Conservation (phyloP, 2,329 filamentous ascomycete species). For the Chaetomiaceae sp. region DNA sequence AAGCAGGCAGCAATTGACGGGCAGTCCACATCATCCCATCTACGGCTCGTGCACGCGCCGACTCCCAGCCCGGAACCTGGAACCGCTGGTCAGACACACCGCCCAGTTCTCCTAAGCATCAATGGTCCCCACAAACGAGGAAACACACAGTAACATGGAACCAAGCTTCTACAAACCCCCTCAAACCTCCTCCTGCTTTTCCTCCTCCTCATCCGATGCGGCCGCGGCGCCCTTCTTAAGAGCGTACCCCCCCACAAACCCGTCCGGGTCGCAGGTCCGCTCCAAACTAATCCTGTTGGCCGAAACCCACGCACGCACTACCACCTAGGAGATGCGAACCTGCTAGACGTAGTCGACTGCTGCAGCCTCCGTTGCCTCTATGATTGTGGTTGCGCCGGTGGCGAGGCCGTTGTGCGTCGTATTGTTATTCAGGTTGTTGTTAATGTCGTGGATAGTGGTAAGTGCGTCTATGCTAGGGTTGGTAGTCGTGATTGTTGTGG, state of each 20-base stretch:
- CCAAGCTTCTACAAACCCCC: too few species aligned
- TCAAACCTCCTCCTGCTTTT: too few species aligned
- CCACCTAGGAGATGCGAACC: slow-evolving; percentile 48
- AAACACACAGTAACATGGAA: too few species aligned
- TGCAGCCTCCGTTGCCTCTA: background rate
- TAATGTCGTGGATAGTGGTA: slow-evolving; percentile 9
- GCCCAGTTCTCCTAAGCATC: too few species aligned
- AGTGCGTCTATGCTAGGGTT: background rate
- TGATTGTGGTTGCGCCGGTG: background rate
- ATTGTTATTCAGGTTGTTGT: too few species aligned
- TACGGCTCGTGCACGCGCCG: too few species aligned
- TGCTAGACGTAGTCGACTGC: slow-evolving; percentile 31
- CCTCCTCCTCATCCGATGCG: slow-evolving; percentile 34
- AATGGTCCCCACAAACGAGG: too few species aligned
- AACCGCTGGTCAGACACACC: too few species aligned
- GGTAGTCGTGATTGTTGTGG: background rate
- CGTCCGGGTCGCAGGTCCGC: slow-evolving; percentile 63
- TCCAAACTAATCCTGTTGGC: slow-evolving; percentile 56
- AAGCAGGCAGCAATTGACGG: too few species aligned
- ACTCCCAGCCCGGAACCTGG: too few species aligned
- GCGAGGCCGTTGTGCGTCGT: too few species aligned
- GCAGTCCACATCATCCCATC: too few species aligned
- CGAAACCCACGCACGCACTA: slow-evolving; percentile 60
- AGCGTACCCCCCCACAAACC: slow-evolving; percentile 65
- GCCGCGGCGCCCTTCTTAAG: slow-evolving; percentile 38